phyloP scores from a whole-genome alignment of 2,329 filamentous ascomycete species.

The Hortaea sp. region DNA sequence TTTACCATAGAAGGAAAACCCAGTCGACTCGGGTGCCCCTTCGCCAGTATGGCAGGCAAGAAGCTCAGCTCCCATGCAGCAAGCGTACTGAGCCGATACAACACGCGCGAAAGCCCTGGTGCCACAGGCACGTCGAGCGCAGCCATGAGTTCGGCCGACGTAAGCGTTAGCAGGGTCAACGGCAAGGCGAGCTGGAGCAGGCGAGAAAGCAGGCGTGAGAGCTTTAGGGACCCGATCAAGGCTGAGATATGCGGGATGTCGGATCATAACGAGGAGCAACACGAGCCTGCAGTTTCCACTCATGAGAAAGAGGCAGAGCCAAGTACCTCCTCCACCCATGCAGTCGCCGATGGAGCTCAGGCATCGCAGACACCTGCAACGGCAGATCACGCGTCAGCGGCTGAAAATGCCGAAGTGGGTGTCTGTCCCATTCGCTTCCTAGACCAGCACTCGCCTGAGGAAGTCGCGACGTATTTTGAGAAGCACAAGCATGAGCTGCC shows the following conservation, averaged over 20 bases:
- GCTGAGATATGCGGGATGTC: constrained; percentile 27
- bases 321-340: neutral
- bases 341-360: too few species aligned
- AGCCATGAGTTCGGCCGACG: constrained; percentile 10
- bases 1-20: constrained; percentile 80
- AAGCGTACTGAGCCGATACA: constrained; percentile 31
- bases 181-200: constrained; percentile 33
- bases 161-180: constrained; percentile 24
- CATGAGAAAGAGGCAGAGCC: neutral
- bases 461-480: constrained; percentile 87
- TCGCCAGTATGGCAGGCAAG: constrained; percentile 45
- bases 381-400: neutral
- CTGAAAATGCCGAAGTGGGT: constrained; percentile 27
- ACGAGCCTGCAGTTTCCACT: neutral
- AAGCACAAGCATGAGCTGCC: constrained; percentile 92
- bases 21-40: constrained; percentile 72
- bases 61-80: constrained; percentile 28
- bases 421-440: constrained; percentile 90
- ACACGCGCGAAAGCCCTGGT: constrained; percentile 7
- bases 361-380: neutral
- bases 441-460: constrained; percentile 84
- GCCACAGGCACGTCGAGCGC: constrained; percentile 11
- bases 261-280: constrained; percentile 11
- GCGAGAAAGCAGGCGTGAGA: constrained; percentile 18
- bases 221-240: constrained; percentile 26